Percentiles rank a stretch among this genome's conserved stretches.
phyloP scores from a whole-genome alignment of 2,329 filamentous ascomycete genomes.

The Pseudogymnoascus sp. region DNA sequence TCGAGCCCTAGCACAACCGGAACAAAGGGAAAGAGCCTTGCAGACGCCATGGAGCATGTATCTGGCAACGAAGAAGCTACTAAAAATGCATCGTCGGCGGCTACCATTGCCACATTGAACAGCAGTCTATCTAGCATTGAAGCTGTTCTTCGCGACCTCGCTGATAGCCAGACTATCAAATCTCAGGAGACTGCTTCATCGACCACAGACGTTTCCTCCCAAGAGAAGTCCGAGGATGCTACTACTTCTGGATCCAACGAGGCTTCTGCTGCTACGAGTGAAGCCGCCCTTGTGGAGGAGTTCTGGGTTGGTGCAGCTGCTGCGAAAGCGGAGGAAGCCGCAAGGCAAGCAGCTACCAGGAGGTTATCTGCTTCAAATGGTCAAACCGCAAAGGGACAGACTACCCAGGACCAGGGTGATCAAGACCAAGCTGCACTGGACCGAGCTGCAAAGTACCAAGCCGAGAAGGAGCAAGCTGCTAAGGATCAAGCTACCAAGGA shows the following conservation, averaged over 20 bases:
- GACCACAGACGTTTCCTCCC: neutral
- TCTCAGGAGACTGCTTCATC: neutral
- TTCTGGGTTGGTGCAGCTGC: neutral
- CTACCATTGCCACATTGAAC: neutral
- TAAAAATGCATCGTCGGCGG: neutral
- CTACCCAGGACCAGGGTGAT: neutral
- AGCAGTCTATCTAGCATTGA: neutral
- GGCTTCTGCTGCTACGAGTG: neutral
- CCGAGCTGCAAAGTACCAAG: neutral
- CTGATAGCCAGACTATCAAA: neutral
- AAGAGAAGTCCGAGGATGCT: neutral
- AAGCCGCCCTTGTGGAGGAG: neutral
- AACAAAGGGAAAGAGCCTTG: neutral
- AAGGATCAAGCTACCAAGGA: neutral
- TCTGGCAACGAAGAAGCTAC: neutral
- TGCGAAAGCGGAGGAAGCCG: neutral
- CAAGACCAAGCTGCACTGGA: neutral
- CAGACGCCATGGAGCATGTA: neutral
- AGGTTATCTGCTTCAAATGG: neutral
- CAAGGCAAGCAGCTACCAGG: neutral
- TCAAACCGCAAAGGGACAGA: neutral
- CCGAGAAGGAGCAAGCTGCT: neutral
- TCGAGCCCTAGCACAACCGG: neutral
- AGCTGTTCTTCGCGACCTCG: neutral
- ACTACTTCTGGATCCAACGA: neutral